A percentile compares a stretch with the other conserved stretches of the same genome.
These are phyloP conservation scores for Plasmodium vinckei DNA, from an alignment of 169 alveolate genomes.

Conservation along the genomic window DNA sequence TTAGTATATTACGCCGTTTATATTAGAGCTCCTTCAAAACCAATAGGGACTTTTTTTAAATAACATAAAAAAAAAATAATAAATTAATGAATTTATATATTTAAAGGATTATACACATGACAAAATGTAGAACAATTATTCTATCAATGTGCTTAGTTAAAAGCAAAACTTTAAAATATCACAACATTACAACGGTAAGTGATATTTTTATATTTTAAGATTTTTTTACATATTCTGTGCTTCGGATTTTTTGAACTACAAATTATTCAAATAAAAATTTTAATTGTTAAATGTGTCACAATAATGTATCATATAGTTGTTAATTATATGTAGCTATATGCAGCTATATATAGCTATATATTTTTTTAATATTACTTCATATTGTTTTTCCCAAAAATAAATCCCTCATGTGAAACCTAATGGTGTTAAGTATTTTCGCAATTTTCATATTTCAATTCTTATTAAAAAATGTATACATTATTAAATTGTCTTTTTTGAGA, in stretches of 20 bases:
- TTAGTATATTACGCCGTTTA: background rate
- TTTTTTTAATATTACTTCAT: constrained; percentile 23
- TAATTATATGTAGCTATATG: background rate
- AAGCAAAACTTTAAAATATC: background rate
- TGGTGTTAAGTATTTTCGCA: background rate
- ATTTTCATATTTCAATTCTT: too few relatives aligned
- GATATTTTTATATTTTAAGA: background rate
- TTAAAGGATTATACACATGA: background rate
- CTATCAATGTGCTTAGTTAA: constrained; percentile 21
- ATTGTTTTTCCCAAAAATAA: constrained; percentile 72
- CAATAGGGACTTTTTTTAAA: constrained; percentile 29
- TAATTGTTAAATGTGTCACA: background rate
- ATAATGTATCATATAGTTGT: background rate
- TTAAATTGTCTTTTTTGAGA: background rate
- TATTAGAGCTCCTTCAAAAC: constrained; percentile 68
- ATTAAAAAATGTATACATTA: too few relatives aligned
- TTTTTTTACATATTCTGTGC: constrained; percentile 35
- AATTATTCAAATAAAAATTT: constrained; percentile 1
- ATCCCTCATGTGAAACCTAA: constrained; percentile 76
- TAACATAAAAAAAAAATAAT: constrained; percentile 15
- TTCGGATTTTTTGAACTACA: constrained; percentile 21
- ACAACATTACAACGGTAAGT: background rate
- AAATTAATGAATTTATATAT: background rate
- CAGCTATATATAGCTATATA: background rate
- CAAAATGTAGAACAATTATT: background rate